These are phyloP conservation scores for Ehretia macrophylla DNA, from an alignment of 257 asterid species.

Conservation along the genomic window DNA sequence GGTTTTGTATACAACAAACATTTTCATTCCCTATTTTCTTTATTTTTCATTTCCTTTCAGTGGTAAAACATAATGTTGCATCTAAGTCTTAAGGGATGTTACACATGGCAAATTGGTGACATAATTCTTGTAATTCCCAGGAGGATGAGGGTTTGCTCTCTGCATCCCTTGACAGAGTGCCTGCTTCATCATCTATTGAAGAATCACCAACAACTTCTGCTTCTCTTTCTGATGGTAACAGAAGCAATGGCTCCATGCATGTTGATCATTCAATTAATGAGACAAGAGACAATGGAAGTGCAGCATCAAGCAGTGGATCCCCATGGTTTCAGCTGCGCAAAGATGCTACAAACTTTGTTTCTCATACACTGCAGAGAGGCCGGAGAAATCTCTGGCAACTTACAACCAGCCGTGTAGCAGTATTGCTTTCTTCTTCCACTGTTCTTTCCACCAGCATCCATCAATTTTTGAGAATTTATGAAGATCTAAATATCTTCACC, in stretches of 20 bases:
- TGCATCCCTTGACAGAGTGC: slow-evolving; percentile 32
- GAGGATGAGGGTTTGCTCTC: slow-evolving; percentile 37
- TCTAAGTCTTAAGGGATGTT: slow-evolving; percentile 1
- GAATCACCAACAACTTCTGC: slow-evolving; percentile 38
- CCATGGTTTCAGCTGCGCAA: slow-evolving; percentile 84
- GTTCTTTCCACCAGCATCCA: slow-evolving; percentile 86
- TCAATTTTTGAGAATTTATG: slow-evolving; percentile 90
- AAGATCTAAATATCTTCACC: slow-evolving; percentile 74
- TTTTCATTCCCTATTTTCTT: too few relatives aligned
- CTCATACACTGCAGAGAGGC: slow-evolving; percentile 85
- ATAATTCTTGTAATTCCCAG: slow-evolving; percentile 33
- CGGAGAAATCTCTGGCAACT: slow-evolving; percentile 98
- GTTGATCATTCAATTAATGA: slow-evolving; percentile 40
- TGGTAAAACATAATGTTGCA: background rate
- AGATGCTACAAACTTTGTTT: slow-evolving; percentile 74
- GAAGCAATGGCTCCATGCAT: slow-evolving; percentile 29
- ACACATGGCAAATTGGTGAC: slow-evolving; percentile 22
- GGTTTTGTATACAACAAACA: too few relatives aligned
- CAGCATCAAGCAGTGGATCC: slow-evolving; percentile 96
- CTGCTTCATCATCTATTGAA: slow-evolving; percentile 33
- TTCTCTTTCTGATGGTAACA: slow-evolving; percentile 34
- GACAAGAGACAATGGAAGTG: slow-evolving; percentile 87
- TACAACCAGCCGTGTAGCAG: slow-evolving; percentile 89
- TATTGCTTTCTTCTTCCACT: slow-evolving; percentile 88
- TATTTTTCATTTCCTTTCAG: background rate